These are phyloP conservation scores for Lenwebbia sp. DNA, from an alignment of 345 rosid species.

Conservation along the genomic window DNA sequence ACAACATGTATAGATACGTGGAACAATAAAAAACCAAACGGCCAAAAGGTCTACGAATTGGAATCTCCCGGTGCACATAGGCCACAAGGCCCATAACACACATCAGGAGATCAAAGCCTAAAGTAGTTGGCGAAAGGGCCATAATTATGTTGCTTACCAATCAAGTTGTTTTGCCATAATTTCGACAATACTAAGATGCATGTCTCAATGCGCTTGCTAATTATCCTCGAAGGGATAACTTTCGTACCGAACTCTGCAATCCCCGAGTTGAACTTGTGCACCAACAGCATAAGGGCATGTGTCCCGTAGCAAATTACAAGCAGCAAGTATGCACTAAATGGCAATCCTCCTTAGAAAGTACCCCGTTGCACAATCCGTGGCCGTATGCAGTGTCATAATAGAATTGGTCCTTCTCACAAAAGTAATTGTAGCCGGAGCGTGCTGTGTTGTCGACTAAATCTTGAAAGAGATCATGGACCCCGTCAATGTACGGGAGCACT, in stretches of 20 bases:
- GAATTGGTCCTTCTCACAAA: background rate
- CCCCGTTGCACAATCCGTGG: background rate
- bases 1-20: background rate
- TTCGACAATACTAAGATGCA: background rate
- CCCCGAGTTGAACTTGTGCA: background rate
- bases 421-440: background rate
- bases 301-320: background rate
- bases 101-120: background rate
- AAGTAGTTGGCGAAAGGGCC: background rate
- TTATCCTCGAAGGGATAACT: background rate
- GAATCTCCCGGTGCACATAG: no score
- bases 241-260: background rate
- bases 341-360: background rate
- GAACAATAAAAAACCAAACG: background rate
- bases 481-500: no score
- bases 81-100: background rate
- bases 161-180: background rate
- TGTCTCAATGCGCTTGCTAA: background rate
- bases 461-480: background rate
- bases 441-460: background rate
- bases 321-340: background rate
- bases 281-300: background rate
- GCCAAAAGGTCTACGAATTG: no score
- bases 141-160: background rate
- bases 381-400: background rate